Evolutionary conservation across 768 basidiomycete genomes (phyloP), one percentile per base, ranked within the genome.

Genomic region (Podaxis carcinomalis): DNA sequence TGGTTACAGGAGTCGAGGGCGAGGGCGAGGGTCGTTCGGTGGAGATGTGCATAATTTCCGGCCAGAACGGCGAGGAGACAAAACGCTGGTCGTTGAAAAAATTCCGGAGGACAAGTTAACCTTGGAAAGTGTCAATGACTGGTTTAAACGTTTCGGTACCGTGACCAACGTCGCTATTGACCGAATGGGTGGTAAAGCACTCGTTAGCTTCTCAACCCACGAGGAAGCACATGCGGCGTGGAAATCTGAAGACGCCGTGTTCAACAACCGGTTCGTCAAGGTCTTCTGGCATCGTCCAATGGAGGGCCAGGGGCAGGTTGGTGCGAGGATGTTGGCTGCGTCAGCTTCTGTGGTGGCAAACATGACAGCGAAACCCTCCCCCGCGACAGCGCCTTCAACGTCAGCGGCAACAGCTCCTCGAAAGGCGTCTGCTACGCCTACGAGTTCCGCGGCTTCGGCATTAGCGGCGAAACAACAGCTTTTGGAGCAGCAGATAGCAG

Each of bases 161-260:
- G 92, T 98, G 63, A 94, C 93, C 11, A 93, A 95, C 65, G 91
- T 97, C 54, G 93, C 92, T 5, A 85, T 97, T 53, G 94, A 98
- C 70, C 75, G 76, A n/a, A 70, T 74, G 19, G 83, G 78, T 49
- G 81, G 84, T 49, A 93, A 95, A 70, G 94, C 94, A 0, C 75
- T 98, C 52, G 90, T 98, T 64, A 93, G 90, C 65, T 98, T 97
- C 73, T 80, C 84, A 36, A 83, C 80, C 7, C 93, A 95, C 69
- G 83, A 83, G 21, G 90, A 95, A 67, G 95, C 95, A 0, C 85
- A 89, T 68, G 83, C 84, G 11, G 95, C 95, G 1, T 94, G 95
- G 91, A 92, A 92, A 72, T 86, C 87, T 25, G 92, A 95, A 72
- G 93, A 96, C 64, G 93, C 95, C n/a, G 89, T 97, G 13, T 97